Evolutionary conservation across 108 stramenopile genomes (phyloP).

Genomic region (Nitzschia sp.): DNA sequence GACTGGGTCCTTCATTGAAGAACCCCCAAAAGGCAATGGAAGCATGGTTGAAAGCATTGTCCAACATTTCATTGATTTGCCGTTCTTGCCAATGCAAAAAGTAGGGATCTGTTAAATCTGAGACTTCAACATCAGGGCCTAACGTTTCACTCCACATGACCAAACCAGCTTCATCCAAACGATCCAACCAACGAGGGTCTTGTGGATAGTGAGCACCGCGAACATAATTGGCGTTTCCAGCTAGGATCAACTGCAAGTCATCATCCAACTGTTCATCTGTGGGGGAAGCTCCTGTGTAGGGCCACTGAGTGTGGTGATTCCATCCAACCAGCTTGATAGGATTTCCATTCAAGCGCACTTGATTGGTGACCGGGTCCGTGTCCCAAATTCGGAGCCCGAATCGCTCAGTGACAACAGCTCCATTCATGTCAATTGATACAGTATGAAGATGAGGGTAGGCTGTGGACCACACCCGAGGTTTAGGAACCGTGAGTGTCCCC

Average conservation of each 20-base stretch:
- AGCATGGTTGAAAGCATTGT: conserved; percentile 46
- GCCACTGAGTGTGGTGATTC: conserved; percentile 54
- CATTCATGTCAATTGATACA: conserved; percentile 25
- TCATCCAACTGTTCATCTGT: conserved; percentile 34
- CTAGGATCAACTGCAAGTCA: conserved; percentile 27
- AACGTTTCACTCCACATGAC: conserved; percentile 49
- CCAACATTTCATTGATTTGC: conserved; percentile 48
- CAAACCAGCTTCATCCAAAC: conserved; percentile 40
- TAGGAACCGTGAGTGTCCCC: conserved; percentile 21
- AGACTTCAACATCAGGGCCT: conserved; percentile 31
- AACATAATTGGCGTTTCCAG: conserved; percentile 38
- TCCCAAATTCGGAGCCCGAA: conserved; percentile 39
- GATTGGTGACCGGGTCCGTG: background rate
- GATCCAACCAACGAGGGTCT: conserved; percentile 49
- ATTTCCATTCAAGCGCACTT: conserved; percentile 39
- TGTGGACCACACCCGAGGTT: conserved; percentile 37
- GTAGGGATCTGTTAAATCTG: conserved; percentile 26
- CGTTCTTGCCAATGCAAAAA: conserved; percentile 32
- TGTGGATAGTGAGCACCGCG: conserved; percentile 55
- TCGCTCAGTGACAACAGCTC: conserved; percentile 35
- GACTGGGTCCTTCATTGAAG: conserved; percentile 50
- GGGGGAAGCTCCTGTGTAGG: conserved; percentile 38
- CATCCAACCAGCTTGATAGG: conserved; percentile 44
- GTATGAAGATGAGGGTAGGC: conserved; percentile 34
- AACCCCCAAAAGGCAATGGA: conserved; percentile 46